A percentile compares a stretch with the other conserved stretches of the same genome.
These are phyloP conservation scores for Panicum virgatum DNA, from an alignment of 202 grass and related monocot species.

Conservation along the genomic window DNA sequence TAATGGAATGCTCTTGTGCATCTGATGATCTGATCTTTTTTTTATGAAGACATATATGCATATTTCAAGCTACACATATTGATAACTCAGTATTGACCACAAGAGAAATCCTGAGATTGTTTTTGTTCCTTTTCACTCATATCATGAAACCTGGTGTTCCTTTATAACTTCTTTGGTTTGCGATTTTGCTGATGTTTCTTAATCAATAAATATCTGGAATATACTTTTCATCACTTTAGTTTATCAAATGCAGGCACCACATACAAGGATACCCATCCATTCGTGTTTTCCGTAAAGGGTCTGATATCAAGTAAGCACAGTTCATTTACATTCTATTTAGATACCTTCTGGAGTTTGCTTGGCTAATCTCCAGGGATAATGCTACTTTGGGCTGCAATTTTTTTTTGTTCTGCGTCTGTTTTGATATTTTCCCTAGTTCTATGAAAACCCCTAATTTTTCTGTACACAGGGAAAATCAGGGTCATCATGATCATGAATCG, in stretches of 20 bases:
- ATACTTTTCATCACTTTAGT: constrained; percentile 18
- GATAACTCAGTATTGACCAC: neutral
- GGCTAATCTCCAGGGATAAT: neutral
- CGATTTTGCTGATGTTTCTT: constrained; percentile 1
- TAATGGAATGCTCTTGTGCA: neutral
- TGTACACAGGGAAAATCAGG: constrained; percentile 75
- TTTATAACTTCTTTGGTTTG: constrained; percentile 14
- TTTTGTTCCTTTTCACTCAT: constrained; percentile 5
- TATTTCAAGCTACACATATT: no score
- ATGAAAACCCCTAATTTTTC: neutral
- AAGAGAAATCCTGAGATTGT: neutral
- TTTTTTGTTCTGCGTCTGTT: neutral
- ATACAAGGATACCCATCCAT: constrained; percentile 99
- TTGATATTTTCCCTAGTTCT: constrained; percentile 19
- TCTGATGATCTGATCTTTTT: no score
- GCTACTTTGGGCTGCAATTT: neutral
- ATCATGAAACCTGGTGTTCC: neutral
- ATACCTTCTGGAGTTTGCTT: constrained; percentile 26
- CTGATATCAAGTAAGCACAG: constrained; percentile 87
- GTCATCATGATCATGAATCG: constrained; percentile 98
- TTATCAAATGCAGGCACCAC: constrained; percentile 75
- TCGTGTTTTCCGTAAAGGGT: constrained; percentile 93
- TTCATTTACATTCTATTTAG: constrained; percentile 24
- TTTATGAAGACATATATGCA: no score
- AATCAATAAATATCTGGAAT: constrained; percentile 1